A percentile compares a stretch with the other conserved stretches of the same genome.
Conservation (phyloP, 768 basidiomycete genomes). For the Hericium erinaceus region DNA sequence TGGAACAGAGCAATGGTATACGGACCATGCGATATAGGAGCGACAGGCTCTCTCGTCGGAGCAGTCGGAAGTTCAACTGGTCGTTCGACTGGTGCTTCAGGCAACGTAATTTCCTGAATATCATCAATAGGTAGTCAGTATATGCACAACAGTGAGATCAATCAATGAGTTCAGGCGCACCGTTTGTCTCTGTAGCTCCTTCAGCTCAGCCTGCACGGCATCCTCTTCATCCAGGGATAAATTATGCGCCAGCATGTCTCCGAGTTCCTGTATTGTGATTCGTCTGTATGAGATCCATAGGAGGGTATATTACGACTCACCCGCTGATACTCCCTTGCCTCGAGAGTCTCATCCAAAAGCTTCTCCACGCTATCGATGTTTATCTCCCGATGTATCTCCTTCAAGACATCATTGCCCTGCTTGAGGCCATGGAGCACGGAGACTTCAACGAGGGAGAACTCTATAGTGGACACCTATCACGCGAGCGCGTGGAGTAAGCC, state of each 20-base stretch:
- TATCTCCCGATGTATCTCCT: conserved; percentile 92
- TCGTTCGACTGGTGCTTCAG: conserved; percentile 14
- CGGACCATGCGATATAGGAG: conserved; percentile 24
- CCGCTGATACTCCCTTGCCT: conserved; percentile 86
- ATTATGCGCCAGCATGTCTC: conserved; percentile 73
- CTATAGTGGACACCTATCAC: conserved; percentile 84
- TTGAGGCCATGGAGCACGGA: conserved; percentile 88
- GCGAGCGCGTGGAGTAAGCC: neutral
- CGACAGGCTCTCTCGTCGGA: conserved; percentile 37
- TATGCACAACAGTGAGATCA: neutral
- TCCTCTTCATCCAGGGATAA: conserved; percentile 90
- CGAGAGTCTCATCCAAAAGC: conserved; percentile 84
- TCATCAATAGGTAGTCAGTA: conserved; percentile 22
- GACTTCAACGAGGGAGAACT: conserved; percentile 90
- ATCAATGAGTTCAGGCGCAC: conserved; percentile 29
- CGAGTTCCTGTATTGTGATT: conserved; percentile 63
- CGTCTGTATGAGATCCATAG: neutral
- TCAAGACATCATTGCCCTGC: conserved; percentile 89
- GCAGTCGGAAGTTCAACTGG: conserved; percentile 42
- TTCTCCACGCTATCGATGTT: conserved; percentile 89
- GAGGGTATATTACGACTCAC: conserved; percentile 32
- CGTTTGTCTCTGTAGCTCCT: conserved; percentile 52
- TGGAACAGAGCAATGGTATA: neutral
- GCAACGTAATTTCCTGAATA: neutral
- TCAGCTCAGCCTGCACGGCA: conserved; percentile 79